These are phyloP conservation scores for Phytophthora rubi DNA, from an alignment of 352 stramenopile genomes.

Conservation along the genomic window DNA sequence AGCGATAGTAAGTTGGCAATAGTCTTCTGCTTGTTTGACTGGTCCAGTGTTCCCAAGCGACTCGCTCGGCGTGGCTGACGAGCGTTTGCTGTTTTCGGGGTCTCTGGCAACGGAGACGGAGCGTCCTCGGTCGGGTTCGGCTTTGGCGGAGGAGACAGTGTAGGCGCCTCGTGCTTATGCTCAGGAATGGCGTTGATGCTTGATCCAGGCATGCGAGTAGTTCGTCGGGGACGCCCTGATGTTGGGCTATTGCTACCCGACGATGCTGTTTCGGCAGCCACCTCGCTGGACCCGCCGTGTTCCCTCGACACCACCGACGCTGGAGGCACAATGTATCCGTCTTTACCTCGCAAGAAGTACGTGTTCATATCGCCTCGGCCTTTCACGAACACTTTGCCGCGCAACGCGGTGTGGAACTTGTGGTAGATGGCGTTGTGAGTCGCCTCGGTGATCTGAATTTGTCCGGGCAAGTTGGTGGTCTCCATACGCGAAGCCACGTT, in stretches of 20 bases:
- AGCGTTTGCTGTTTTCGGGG: slow-evolving; percentile 26
- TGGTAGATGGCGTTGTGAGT: slow-evolving; percentile 72
- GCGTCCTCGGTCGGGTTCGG: slow-evolving; percentile 4
- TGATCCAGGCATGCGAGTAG: slow-evolving; percentile 17
- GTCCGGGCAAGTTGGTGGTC: slow-evolving; percentile 76
- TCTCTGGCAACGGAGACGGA: background rate
- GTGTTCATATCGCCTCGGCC: slow-evolving; percentile 85
- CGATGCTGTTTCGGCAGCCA: background rate
- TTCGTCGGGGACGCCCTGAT: slow-evolving; percentile 26
- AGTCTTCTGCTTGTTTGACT: slow-evolving; percentile 16
- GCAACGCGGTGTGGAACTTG: slow-evolving; percentile 71
- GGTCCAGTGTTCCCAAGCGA: slow-evolving; percentile 18
- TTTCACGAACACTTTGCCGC: slow-evolving; percentile 85
- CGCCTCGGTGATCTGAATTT: slow-evolving; percentile 84
- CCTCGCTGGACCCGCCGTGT: slow-evolving; percentile 5
- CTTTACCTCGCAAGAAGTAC: slow-evolving; percentile 76
- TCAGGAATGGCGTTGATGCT: slow-evolving; percentile 39
- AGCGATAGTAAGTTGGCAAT: slow-evolving; percentile 31
- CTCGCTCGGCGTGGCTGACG: slow-evolving; percentile 27
- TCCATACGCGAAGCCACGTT: slow-evolving; percentile 90
- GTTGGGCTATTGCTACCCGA: slow-evolving; percentile 14
- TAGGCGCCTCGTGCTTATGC: slow-evolving; percentile 12
- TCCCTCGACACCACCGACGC: slow-evolving; percentile 23
- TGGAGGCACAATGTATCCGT: slow-evolving; percentile 64
- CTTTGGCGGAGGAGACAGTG: slow-evolving; percentile 1